Percentiles rank a stretch among this genome's conserved stretches.
phyloP scores from a whole-genome alignment of 176 grass and related monocot genomes.

The Rhipidocladum racemiflorum region DNA sequence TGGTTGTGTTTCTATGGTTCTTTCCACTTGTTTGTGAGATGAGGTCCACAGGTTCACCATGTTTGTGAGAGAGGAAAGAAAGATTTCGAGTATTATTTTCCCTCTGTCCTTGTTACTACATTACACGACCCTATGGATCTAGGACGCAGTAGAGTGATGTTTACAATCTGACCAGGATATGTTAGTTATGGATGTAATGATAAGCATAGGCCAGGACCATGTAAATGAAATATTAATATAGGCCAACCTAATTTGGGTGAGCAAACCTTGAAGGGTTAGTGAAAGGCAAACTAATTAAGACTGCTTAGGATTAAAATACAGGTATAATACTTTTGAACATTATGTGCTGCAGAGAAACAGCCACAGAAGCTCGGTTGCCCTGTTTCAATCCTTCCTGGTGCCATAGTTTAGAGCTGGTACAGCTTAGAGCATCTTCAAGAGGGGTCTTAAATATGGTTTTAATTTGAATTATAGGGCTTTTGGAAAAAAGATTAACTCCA shows the following conservation, averaged over 20 bases:
- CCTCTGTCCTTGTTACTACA: constrained; percentile 3
- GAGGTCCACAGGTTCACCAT: constrained; percentile 19
- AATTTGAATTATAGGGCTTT: no score
- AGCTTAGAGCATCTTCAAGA: no score
- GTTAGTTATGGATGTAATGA: constrained; percentile 5
- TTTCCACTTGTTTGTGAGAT: constrained; percentile 5
- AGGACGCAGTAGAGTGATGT: constrained; percentile 15
- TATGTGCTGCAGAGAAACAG: constrained; percentile 23
- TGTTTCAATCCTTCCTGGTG: constrained; percentile 22
- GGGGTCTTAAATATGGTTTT: no score
- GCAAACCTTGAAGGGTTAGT: constrained; percentile 29
- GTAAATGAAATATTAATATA: constrained; percentile 23
- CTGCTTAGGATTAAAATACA: constrained; percentile 33
- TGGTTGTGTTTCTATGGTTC: neutral
- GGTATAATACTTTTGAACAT: constrained; percentile 18
- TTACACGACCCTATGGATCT: constrained; percentile 26
- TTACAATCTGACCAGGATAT: constrained; percentile 17
- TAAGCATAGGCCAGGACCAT: constrained; percentile 14
- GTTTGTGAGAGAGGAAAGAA: constrained; percentile 1
- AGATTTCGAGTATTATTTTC: neutral
- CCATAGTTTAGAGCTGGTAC: constrained; percentile 12
- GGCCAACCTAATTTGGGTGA: neutral
- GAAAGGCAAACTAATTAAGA: constrained; percentile 40
- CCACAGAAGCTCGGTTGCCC: constrained; percentile 34
- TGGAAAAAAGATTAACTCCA: no score